These are phyloP conservation scores for Penicillium sp. DNA, from an alignment of 2,329 filamentous ascomycete species.

Conservation along the genomic window DNA sequence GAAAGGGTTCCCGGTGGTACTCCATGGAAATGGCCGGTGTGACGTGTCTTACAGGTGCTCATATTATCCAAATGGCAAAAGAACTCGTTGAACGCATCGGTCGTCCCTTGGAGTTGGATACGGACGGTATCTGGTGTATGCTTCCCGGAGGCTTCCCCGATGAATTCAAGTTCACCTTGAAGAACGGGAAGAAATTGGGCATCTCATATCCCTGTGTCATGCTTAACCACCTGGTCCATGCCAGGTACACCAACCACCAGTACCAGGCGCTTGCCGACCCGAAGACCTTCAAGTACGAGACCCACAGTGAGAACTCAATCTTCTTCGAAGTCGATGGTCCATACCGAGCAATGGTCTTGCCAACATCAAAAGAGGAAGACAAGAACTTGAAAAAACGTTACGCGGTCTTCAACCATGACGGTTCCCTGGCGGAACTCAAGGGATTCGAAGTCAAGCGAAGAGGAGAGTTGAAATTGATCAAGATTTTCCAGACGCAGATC, in stretches of 20 bases:
- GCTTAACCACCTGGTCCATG: conserved; percentile 97
- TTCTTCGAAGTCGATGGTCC: conserved; percentile 99
- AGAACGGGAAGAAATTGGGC: conserved; percentile 93
- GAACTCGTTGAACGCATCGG: conserved; percentile 92
- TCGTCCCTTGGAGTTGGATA: conserved; percentile 89
- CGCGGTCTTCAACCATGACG: conserved; percentile 97
- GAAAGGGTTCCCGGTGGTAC: conserved; percentile 98
- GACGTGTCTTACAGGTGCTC: conserved; percentile 92
- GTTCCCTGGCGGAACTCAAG: conserved; percentile 90
- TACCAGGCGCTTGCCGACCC: conserved; percentile 87
- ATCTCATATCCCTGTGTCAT: conserved; percentile 99
- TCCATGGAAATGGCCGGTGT: conserved; percentile 99
- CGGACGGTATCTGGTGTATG: conserved; percentile 99
- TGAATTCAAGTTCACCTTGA: conserved; percentile 91
- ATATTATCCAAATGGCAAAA: conserved; percentile 94
- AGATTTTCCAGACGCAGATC: conserved; percentile 98
- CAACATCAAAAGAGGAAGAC: conserved; percentile 97
- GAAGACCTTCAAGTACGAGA: conserved; percentile 84
- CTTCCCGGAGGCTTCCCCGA: conserved; percentile 94
- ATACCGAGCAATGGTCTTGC: conserved; percentile 95
- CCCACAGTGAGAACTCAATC: conserved; percentile 97
- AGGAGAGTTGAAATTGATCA: conserved; percentile 98
- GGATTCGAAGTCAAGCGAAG: conserved; percentile 97
- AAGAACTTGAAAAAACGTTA: conserved; percentile 99
- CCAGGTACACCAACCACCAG: conserved; percentile 92